Percentiles rank a stretch among this genome's conserved stretches.
These are phyloP conservation scores for Cercospora sojina DNA, from an alignment of 2,329 filamentous ascomycete genomes.

Conservation along the genomic window DNA sequence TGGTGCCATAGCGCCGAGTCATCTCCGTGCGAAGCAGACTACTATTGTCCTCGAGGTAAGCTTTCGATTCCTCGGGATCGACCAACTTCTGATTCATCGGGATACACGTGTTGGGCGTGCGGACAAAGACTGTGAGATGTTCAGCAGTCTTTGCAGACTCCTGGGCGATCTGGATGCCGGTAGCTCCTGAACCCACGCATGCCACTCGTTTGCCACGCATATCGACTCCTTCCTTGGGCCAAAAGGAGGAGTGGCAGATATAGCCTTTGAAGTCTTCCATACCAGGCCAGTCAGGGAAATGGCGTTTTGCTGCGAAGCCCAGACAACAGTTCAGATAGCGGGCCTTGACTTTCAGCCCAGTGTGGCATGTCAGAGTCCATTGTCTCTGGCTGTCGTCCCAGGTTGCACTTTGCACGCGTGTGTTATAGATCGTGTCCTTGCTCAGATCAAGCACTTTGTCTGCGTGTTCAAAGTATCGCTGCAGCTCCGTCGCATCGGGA, in stretches of 20 bases:
- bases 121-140: constrained; percentile 60
- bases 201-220: constrained; percentile 39
- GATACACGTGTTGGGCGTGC: constrained; percentile 64
- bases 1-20: constrained; percentile 15
- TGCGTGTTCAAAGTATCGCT: constrained; percentile 60
- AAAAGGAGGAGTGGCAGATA: constrained; percentile 41
- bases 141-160: constrained; percentile 32
- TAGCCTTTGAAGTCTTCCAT: constrained; percentile 22
- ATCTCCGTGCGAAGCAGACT: constrained; percentile 40
- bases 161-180: constrained; percentile 42
- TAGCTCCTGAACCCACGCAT: constrained; percentile 45
- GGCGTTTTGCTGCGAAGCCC: constrained; percentile 14
- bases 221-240: constrained; percentile 34
- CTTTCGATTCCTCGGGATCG: constrained; percentile 18
- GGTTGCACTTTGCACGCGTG: constrained; percentile 53
- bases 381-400: constrained; percentile 50
- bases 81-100: constrained; percentile 55
- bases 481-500: constrained; percentile 46
- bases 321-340: constrained; percentile 19
- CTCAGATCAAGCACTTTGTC: constrained; percentile 56
- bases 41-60: constrained; percentile 17
- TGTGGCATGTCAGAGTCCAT: constrained; percentile 55
- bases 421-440: constrained; percentile 59
- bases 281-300: constrained; percentile 14
- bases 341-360: constrained; percentile 39